phyloP scores from a whole-genome alignment of 2,329 filamentous ascomycete genomes.

The Colletotrichum sp. region DNA sequence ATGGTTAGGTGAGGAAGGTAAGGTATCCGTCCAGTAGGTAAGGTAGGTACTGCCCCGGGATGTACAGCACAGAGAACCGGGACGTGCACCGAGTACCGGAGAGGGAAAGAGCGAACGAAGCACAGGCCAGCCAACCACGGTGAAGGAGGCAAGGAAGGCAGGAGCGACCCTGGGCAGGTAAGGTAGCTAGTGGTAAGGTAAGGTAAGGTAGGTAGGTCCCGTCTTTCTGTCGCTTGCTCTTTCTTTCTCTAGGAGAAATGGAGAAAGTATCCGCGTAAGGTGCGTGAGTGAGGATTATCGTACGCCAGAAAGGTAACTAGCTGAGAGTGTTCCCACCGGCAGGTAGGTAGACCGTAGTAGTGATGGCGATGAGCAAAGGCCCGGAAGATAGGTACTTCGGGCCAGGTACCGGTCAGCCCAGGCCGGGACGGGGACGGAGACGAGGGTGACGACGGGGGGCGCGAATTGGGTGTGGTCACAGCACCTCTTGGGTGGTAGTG shows the following conservation, averaged over 20 bases:
- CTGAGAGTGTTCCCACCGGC: not conserved
- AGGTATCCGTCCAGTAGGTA: not conserved
- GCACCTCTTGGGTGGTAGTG: not conserved
- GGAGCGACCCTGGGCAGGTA: not conserved
- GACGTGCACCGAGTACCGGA: constrained; percentile 23
- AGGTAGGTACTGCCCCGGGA: not conserved
- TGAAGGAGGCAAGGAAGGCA: not conserved
- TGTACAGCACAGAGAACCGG: not conserved
- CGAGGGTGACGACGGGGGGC: not conserved
- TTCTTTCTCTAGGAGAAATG: not conserved
- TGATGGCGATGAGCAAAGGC: not conserved
- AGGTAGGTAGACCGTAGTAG: not conserved
- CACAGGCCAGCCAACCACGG: not conserved
- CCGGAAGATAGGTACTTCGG: not conserved
- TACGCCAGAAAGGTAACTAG: not conserved
- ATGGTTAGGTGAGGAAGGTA: not conserved
- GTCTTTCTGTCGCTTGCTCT: not conserved
- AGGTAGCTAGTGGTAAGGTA: not conserved
- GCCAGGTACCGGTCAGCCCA: constrained; percentile 5
- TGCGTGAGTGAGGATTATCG: not conserved
- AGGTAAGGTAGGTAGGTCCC: not conserved
- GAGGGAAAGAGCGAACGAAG: constrained; percentile 18
- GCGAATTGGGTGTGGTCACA: constrained; percentile 1
- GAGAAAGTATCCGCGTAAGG: not conserved
- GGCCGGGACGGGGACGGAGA: constrained; percentile 3